Evolutionary conservation across 306 rosid species (phyloP), one percentile per base, ranked within the genome.

Genomic region (Vicia sativa): DNA sequence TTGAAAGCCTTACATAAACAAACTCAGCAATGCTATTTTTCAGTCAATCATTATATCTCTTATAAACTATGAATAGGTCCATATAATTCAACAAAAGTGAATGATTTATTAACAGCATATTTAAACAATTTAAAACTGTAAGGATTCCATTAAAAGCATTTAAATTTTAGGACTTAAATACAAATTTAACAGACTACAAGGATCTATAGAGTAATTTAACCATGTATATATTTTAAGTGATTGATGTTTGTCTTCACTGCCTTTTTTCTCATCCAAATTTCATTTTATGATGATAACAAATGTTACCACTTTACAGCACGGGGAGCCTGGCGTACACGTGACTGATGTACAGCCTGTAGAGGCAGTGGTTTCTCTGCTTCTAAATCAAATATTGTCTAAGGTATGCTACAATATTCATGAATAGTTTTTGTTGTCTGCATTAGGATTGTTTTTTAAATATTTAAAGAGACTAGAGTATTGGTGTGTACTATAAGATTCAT

Each of bases 271-370:
- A 35, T 66, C 42, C 60, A 55, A 28, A 38, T 67, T 59, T 9
- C 46, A 71, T 55, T 58, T 31, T 11, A 31, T 48, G 68, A 56
- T 74, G 59, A 78, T 72, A 67, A 58, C 70, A 38, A 75, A 39
- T 83, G 72, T 66, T 71, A 57, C 63, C 13, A 21, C 65, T 74
- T 78, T 79, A 68, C 87, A 95, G 99, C 97, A 90, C 67, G 99
- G 97, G 71, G 99, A 95, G 79, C 78, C 99, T 41, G 99, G 99
- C 76, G 89, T 86, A n/a, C 93, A 83, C 11, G 87, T 90, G 74
- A 88, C 84, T 42, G 95, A 90, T 67, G 42, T 95, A 74, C 95
- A 85, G 76, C 96, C 99, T 39, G 96, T 87, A 54, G 90, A 90
- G 68, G 95, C 79, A 68, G 87, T 90, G 74, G 87, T 95, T 74